These are phyloP conservation scores for Plasmodium malariae DNA, from an alignment of 169 alveolate genomes.

Conservation along the genomic window DNA sequence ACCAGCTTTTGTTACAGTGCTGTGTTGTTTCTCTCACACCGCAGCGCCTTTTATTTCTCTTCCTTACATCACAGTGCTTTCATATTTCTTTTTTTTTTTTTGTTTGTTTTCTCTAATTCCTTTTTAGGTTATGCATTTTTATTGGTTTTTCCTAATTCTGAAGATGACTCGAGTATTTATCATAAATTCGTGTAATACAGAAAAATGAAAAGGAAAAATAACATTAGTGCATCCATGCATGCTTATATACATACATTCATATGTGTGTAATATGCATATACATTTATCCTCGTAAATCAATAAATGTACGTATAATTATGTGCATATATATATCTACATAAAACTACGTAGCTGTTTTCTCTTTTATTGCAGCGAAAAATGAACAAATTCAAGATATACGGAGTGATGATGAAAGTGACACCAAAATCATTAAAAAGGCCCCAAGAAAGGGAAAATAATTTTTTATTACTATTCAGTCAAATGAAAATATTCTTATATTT, in stretches of 20 bases:
- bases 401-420: slow-evolving; percentile 64
- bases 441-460: slow-evolving; percentile 6
- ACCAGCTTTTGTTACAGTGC: too few relatives aligned
- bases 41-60: too few relatives aligned
- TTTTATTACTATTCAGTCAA: neutral
- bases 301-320: neutral
- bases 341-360: neutral
- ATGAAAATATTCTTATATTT: too few relatives aligned
- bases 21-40: too few relatives aligned
- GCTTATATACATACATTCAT: neutral
- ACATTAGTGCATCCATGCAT: too few relatives aligned
- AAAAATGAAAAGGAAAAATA: neutral
- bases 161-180: slow-evolving; percentile 65
- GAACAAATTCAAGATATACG: slow-evolving; percentile 46
- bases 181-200: slow-evolving; percentile 19
- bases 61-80: too few relatives aligned
- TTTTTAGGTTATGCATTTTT: slow-evolving; percentile 50
- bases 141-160: slow-evolving; percentile 65
- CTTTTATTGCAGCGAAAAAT: slow-evolving; percentile 33
- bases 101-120: neutral
- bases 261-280: too few relatives aligned
- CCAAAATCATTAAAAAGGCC: neutral
- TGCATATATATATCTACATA: neutral
- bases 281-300: neutral
- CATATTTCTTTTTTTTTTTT: neutral